Evolutionary conservation across 495 filamentous ascomycete species (phyloP).

Genomic region (Viridothelium virens): DNA sequence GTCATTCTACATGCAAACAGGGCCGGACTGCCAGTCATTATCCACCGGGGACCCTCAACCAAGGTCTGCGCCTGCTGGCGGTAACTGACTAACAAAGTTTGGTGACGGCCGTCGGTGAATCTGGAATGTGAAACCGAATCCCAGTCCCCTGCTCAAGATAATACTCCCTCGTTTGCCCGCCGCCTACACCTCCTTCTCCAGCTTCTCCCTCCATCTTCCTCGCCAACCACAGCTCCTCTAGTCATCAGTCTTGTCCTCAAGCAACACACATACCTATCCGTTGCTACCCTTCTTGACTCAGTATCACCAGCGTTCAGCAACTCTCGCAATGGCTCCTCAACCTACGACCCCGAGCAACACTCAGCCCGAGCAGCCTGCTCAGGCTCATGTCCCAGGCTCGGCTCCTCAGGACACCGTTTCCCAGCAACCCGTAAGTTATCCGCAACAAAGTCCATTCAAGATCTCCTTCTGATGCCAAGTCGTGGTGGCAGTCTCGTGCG

Average conservation of each 20-base stretch:
- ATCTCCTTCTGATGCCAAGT: background rate
- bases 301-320: background rate
- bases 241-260: too few species aligned
- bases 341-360: background rate
- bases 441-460: background rate
- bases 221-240: too few species aligned
- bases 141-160: background rate
- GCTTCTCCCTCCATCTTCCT: background rate
- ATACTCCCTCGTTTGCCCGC: background rate
- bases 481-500: background rate
- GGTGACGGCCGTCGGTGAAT: background rate
- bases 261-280: background rate
- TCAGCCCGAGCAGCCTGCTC: slow-evolving; percentile 7
- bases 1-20: background rate
- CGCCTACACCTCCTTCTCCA: background rate
- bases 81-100: background rate
- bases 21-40: background rate
- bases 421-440: background rate
- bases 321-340: background rate
- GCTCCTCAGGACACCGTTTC: slow-evolving; percentile 1
- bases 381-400: background rate
- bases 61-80: background rate
- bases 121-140: background rate
- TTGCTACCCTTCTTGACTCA: background rate
- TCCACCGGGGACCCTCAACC: background rate